phyloP scores from a whole-genome alignment of 1,284 basidiomycete species.

The Cutaneotrichosporon arboriforme region DNA sequence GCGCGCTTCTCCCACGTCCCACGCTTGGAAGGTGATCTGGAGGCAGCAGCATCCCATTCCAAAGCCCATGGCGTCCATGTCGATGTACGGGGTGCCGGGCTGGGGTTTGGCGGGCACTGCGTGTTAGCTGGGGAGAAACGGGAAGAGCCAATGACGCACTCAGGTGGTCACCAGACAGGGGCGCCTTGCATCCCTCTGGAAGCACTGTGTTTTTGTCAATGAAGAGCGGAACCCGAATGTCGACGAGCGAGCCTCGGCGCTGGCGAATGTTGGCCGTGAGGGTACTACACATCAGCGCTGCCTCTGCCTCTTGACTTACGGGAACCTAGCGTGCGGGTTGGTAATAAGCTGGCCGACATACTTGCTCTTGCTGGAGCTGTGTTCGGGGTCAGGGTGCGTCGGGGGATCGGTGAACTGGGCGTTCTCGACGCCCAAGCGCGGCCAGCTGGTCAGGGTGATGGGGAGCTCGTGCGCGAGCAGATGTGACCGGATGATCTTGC shows the following conservation, averaged over 20 bases:
- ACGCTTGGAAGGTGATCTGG: slow-evolving; percentile 96
- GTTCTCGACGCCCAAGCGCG: slow-evolving; percentile 79
- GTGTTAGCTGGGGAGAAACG: not conserved
- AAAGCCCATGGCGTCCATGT: slow-evolving; percentile 99
- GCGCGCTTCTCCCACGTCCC: slow-evolving; percentile 84
- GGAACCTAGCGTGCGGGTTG: slow-evolving; percentile 95
- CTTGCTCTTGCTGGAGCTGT: slow-evolving; percentile 68
- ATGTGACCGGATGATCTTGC: slow-evolving; percentile 75
- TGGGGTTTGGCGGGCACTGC: slow-evolving; percentile 45
- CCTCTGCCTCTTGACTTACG: slow-evolving; percentile 53
- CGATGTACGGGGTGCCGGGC: slow-evolving; percentile 63
- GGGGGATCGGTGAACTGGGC: slow-evolving; percentile 84
- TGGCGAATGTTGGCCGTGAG: slow-evolving; percentile 91
- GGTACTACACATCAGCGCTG: not conserved
- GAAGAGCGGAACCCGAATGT: slow-evolving; percentile 92
- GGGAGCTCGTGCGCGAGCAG: slow-evolving; percentile 82
- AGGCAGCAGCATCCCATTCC: slow-evolving; percentile 99
- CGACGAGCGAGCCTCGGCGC: slow-evolving; percentile 85
- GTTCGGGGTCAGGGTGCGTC: slow-evolving; percentile 68
- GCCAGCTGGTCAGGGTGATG: slow-evolving; percentile 92
- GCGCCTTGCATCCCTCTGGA: slow-evolving; percentile 24
- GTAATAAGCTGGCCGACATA: slow-evolving; percentile 95
- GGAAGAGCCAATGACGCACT: slow-evolving; percentile 18
- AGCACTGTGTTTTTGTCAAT: slow-evolving; percentile 69
- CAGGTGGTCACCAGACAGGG: slow-evolving; percentile 24